Evolutionary conservation across 2,329 filamentous ascomycete species (phyloP), one percentile per base, ranked within the genome.

Genomic region (Penicillium sp.): DNA sequence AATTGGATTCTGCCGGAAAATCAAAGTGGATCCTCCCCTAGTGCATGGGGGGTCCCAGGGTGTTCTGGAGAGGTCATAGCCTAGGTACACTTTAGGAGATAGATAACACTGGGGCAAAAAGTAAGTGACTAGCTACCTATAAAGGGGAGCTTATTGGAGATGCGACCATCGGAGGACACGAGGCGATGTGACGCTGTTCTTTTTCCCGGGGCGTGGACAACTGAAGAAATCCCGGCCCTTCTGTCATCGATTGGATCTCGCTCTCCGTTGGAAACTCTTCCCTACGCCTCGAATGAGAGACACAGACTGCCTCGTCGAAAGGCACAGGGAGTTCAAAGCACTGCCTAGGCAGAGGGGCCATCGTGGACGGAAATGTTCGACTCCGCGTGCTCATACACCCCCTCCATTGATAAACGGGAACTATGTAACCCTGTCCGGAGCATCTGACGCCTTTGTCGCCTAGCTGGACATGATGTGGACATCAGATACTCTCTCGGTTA

Each of bases 151-250:
- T 39, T n/a, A 55, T 41, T 45, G 52, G 52, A 62, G 57, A 69
- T 70, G 67, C 63, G 67, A 70, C 67, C 67, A 66, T 69, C 58
- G 61, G 58, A 59, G 61, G 63, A 58, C 63, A 63, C 54, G 60
- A 67, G 62, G 56, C 67, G 64, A 70, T 70, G 65, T 61, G 67
- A 70, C 68, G 65, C 62, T 70, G 62, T 53, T 56, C 49, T 45
- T 58, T 58, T 47, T 59, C 46, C 47, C 44, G 54, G 50, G 52
- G 50, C 26, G 12, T 46, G 34, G 56, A 55, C 51, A 47, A 54
- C 41, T 51, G 57, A 41, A 41, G 45, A 45, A 51, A 54, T 45
- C 54, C 45, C 54, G 51, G 45, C 29, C 41, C 15, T 28, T 28
- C n/a, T 42, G 23, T 28, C 24, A 28, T 26, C 24, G 41, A 28